Evolutionary conservation across 2,329 filamentous ascomycete species (phyloP).

Genomic region (Pseudofabraea citricarpa): DNA sequence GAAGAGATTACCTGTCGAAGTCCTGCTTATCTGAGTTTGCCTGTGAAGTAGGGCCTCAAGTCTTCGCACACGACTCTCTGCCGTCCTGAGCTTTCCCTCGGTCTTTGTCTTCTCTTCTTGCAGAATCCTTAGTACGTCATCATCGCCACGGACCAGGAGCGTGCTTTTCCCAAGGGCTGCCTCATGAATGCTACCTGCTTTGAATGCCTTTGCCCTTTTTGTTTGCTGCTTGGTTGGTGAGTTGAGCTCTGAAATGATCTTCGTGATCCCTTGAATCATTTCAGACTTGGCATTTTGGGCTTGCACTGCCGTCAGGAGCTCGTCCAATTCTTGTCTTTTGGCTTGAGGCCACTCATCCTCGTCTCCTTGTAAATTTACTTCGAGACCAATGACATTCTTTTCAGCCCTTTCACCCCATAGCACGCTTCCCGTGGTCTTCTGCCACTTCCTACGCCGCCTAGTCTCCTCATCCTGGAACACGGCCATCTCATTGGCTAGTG

Average conservation of each 20-base stretch:
- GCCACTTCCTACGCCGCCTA: constrained; percentile 83
- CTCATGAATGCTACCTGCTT: constrained; percentile 92
- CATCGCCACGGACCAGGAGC: constrained; percentile 78
- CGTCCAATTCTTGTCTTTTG: constrained; percentile 69
- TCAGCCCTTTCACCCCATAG: constrained; percentile 61
- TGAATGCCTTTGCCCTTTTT: constrained; percentile 87
- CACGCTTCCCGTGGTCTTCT: constrained; percentile 75
- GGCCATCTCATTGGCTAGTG: constrained; percentile 87
- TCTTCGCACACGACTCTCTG: constrained; percentile 83
- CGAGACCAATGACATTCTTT: constrained; percentile 67
- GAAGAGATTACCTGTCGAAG: constrained; percentile 50
- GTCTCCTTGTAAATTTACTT: constrained; percentile 78
- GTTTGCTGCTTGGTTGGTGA: constrained; percentile 81
- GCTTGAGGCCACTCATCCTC: constrained; percentile 78
- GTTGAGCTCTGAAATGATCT: constrained; percentile 74
- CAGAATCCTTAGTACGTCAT: constrained; percentile 72
- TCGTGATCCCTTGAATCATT: constrained; percentile 66
- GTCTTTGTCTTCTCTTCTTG: constrained; percentile 76
- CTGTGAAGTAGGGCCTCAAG: constrained; percentile 90
- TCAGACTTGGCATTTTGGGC: constrained; percentile 59
- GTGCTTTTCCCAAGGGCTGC: constrained; percentile 83
- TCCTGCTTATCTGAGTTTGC: constrained; percentile 58
- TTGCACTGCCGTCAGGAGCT: constrained; percentile 64
- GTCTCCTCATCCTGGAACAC: constrained; percentile 89
- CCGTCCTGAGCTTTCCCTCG: constrained; percentile 72